Percentiles rank a stretch among this genome's conserved stretches.
Conservation (phyloP, 495 filamentous ascomycete species). For the Daldinia vernicosa region DNA sequence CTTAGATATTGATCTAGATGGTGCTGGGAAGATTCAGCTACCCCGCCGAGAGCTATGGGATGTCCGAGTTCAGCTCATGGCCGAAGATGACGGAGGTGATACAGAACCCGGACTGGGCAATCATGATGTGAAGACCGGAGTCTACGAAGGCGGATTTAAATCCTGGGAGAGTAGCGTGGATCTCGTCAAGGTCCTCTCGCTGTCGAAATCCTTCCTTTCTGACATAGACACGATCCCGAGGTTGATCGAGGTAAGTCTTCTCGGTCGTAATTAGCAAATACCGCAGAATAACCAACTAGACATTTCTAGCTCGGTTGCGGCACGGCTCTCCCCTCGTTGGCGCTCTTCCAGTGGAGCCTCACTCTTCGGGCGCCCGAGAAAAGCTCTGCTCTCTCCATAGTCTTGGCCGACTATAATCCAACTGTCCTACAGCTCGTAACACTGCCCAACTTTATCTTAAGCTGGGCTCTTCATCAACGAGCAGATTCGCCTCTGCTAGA, state of each 20-base stretch:
- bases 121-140: slow-evolving; percentile 85
- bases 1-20: slow-evolving; percentile 64
- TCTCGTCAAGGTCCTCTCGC: slow-evolving; percentile 73
- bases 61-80: slow-evolving; percentile 92
- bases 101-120: slow-evolving; percentile 68
- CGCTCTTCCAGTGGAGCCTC: slow-evolving; percentile 77
- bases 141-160: slow-evolving; percentile 99
- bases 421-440: slow-evolving; percentile 87
- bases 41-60: slow-evolving; percentile 93
- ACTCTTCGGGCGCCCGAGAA: slow-evolving; percentile 35
- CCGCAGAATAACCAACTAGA: slow-evolving; percentile 30
- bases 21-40: slow-evolving; percentile 62
- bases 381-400: slow-evolving; percentile 63
- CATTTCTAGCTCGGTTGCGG: slow-evolving; percentile 81
- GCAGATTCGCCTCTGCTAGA: slow-evolving; percentile 43
- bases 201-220: slow-evolving; percentile 66
- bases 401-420: slow-evolving; percentile 89
- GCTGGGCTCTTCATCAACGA: slow-evolving; percentile 69
- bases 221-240: slow-evolving; percentile 53
- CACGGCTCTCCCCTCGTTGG: slow-evolving; percentile 83
- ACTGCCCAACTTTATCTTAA: slow-evolving; percentile 84
- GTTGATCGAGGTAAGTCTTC: slow-evolving; percentile 75
- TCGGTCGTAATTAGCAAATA: background rate
- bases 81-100: slow-evolving; percentile 63
- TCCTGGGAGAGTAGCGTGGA: slow-evolving; percentile 97